These are phyloP conservation scores for Volvox carteri DNA, from an alignment of 163 green algal genomes.

Conservation along the genomic window DNA sequence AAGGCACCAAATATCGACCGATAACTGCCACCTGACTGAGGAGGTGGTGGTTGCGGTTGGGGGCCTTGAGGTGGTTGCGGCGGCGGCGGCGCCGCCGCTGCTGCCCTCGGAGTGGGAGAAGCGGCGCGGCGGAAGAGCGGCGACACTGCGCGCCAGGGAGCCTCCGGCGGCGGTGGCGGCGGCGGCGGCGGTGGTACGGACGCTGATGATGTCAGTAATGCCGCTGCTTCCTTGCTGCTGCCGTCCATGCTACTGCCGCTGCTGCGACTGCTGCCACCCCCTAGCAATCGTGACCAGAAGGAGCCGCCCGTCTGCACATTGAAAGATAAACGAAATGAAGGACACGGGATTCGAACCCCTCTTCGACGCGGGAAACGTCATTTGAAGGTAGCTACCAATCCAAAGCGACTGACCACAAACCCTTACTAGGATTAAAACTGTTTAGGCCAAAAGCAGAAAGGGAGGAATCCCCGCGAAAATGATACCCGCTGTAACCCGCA, in stretches of 20 bases:
- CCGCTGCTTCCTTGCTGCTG: conserved; percentile 27
- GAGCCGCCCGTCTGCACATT: conserved; percentile 12
- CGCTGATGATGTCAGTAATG: neutral
- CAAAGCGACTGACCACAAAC: too few species aligned
- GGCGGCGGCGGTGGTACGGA: neutral
- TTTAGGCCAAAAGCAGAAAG: too few species aligned
- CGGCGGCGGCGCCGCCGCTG: neutral
- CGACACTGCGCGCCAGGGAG: neutral
- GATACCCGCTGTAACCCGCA: too few species aligned
- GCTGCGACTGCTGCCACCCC: conserved; percentile 4
- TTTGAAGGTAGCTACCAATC: too few species aligned
- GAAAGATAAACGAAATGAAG: too few species aligned
- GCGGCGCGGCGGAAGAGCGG: neutral
- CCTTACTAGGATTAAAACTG: too few species aligned
- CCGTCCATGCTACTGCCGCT: conserved; percentile 17
- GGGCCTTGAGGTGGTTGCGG: neutral
- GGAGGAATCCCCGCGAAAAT: too few species aligned
- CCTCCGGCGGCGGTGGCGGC: neutral
- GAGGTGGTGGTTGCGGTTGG: neutral
- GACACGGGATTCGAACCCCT: too few species aligned
- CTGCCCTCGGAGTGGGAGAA: neutral
- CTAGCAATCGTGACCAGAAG: conserved; percentile 45
- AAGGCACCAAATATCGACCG: conserved; percentile 39
- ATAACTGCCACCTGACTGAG: neutral
- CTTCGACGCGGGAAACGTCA: too few species aligned